Evolutionary conservation across 345 rosid species (phyloP).

Genomic region (Abelmoschus esculentus): DNA sequence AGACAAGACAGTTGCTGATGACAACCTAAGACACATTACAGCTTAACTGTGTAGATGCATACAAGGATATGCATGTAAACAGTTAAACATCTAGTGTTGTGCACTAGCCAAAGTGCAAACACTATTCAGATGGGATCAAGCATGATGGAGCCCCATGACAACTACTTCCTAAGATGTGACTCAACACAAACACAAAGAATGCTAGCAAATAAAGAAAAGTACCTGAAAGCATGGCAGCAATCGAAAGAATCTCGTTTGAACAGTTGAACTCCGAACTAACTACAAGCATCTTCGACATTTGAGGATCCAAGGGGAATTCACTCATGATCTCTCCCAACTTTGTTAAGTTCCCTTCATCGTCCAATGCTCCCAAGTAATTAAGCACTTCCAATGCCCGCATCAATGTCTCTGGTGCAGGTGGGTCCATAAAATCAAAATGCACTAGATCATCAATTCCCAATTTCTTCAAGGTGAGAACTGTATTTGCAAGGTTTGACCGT

Average conservation of each 20-base stretch:
- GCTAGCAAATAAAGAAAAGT: conserved; percentile 3
- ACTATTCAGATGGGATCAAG: conserved; percentile 16
- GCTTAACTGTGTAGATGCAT: conserved; percentile 28
- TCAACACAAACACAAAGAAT: conserved; percentile 15
- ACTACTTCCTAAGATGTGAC: conserved; percentile 25
- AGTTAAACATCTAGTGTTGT: conserved; percentile 17
- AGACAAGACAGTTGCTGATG: conserved; percentile 84
- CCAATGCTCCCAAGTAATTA: conserved; percentile 88
- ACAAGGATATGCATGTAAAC: conserved; percentile 20
- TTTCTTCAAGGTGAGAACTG: conserved; percentile 79
- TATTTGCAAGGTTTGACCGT: conserved; percentile 89
- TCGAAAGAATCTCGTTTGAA: conserved; percentile 88
- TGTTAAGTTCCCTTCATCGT: conserved; percentile 91
- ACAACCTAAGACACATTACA: conserved; percentile 36
- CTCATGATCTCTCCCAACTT: conserved; percentile 92
- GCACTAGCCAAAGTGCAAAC: conserved; percentile 23
- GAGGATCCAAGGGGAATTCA: conserved; percentile 96
- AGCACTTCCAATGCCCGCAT: conserved; percentile 91
- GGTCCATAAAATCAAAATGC: conserved; percentile 95
- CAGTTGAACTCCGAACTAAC: conserved; percentile 91
- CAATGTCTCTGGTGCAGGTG: conserved; percentile 89
- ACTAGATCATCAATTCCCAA: conserved; percentile 85
- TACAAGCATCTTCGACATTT: conserved; percentile 93
- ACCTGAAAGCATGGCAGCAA: conserved; percentile 99
- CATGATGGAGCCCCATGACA: conserved; percentile 26